phyloP scores from a whole-genome alignment of 345 rosid genomes.

The Camelina neglecta region DNA sequence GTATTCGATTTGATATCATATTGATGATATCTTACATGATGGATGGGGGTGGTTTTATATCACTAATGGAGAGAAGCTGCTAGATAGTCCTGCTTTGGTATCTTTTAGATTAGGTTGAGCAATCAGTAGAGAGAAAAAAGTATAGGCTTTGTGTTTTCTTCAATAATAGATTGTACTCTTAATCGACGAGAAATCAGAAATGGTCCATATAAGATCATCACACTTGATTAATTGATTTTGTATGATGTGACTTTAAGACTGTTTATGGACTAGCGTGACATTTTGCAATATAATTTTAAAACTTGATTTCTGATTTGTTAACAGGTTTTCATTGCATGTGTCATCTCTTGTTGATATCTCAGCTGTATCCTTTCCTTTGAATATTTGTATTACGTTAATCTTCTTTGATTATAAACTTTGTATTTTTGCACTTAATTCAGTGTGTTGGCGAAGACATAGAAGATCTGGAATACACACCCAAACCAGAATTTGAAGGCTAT shows the following conservation, averaged over 20 bases:
- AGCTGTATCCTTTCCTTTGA: constrained; percentile 17
- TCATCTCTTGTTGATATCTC: constrained; percentile 26
- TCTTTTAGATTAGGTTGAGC: constrained; percentile 16
- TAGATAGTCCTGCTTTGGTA: constrained; percentile 9
- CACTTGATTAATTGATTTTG: constrained; percentile 10
- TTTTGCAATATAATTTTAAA: neutral
- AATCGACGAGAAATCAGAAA: neutral
- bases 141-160: neutral
- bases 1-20: constrained; percentile 9
- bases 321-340: constrained; percentile 6
- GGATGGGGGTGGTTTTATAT: constrained; percentile 12
- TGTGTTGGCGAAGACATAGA: constrained; percentile 95
- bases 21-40: neutral
- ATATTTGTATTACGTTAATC: constrained; percentile 2
- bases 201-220: constrained; percentile 10
- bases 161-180: constrained; percentile 16
- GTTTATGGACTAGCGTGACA: constrained; percentile 4
- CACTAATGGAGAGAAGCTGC: constrained; percentile 3
- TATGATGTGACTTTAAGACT: constrained; percentile 14
- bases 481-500: constrained; percentile 92
- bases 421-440: constrained; percentile 50
- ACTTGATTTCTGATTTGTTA: constrained; percentile 13
- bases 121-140: constrained; percentile 22
- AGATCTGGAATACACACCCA: constrained; percentile 94
- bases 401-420: constrained; percentile 28